A percentile compares a stretch with the other conserved stretches of the same genome.
Evolutionary conservation across 108 stramenopile species (phyloP).

Genomic region (Pseudonitzschia pungens): DNA sequence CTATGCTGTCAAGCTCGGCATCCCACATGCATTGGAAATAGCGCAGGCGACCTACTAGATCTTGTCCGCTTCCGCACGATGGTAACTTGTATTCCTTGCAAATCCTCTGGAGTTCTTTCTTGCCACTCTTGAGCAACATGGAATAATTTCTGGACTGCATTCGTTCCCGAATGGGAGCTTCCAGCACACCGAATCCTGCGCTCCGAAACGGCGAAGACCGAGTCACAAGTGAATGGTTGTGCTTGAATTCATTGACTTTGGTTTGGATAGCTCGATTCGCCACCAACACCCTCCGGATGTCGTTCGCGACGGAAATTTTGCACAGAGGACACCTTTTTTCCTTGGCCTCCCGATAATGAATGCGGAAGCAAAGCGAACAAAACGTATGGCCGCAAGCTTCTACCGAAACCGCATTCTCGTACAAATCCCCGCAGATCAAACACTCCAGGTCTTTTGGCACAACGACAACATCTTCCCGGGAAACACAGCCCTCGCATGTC

Average conservation of each 20-base stretch:
- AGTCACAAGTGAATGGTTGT: not conserved
- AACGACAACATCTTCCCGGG: not conserved
- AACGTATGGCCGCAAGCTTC: conserved; percentile 56
- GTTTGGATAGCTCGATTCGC: conserved; percentile 25
- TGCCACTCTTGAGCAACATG: conserved; percentile 23
- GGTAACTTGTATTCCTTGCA: conserved; percentile 45
- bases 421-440: conserved; percentile 43
- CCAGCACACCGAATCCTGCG: not conserved
- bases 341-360: conserved; percentile 22
- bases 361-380: conserved; percentile 58
- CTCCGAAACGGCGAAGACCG: not conserved
- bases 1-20: conserved; percentile 53
- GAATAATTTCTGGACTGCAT: conserved; percentile 1
- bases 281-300: conserved; percentile 17
- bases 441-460: conserved; percentile 26
- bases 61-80: conserved; percentile 39
- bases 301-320: conserved; percentile 11
- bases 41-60: conserved; percentile 47
- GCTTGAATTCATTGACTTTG: conserved; percentile 19
- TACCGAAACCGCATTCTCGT: conserved; percentile 39
- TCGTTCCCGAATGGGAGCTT: not conserved
- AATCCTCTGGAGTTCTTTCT: conserved; percentile 41
- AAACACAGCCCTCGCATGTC: not conserved
- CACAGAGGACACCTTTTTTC: conserved; percentile 29
- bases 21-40: conserved; percentile 57